Base-by-base conservation (phyloP, 805 yeast species). In the Komagataella mondaviorum region DNA sequence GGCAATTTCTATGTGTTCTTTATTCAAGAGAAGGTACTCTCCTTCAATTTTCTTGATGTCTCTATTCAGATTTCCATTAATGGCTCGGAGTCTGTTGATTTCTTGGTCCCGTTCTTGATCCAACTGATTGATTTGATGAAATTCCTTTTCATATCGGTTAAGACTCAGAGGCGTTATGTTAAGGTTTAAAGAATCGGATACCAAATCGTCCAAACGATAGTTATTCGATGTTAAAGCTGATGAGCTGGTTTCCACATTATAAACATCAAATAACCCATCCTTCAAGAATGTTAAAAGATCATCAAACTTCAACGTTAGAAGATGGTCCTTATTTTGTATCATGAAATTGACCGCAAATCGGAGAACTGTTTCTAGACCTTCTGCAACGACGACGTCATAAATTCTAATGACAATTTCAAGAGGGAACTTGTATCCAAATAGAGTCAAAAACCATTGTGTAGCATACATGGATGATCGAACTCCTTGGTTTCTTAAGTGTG, bases 361-460 rank as follows among this genome's bases (percentile, higher is more conserved):
- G 58, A 93, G 71, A 48, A 91, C 71, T 2, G 95, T 81, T 67
- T 90, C 98, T 47, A 84, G 71, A 45, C 99, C 99, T 69, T 93
- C 96, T 6, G 95, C 83, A 50, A 93, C 80, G 6, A 93, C 81
- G 54, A 88, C 77, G 68, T 93, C 99, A 64, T 78, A 88, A 45
- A 93, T 87, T 55, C 97, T 74, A 56, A 88, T 69, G 22, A 93
- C 97, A 62, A 91, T 83, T 52, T 81, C 86, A 49, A 90, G 70
- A 14, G 99, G 98, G 64, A 93, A 91, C 63, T 88, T 88, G 71
- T 93, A 93, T 6, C 96, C 95, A 67, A 93, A 93, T 56, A 93
- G 76, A 0, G 98, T 93, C 59, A 93, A 73, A 61, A 93, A 91
- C 99, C 99, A 93, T 66, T 93, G 98, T 1, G 96, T 83, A 0